Base-by-base conservation (phyloP, 2,329 filamentous ascomycete genomes). In the Atkinsonella hypoxylon region DNA sequence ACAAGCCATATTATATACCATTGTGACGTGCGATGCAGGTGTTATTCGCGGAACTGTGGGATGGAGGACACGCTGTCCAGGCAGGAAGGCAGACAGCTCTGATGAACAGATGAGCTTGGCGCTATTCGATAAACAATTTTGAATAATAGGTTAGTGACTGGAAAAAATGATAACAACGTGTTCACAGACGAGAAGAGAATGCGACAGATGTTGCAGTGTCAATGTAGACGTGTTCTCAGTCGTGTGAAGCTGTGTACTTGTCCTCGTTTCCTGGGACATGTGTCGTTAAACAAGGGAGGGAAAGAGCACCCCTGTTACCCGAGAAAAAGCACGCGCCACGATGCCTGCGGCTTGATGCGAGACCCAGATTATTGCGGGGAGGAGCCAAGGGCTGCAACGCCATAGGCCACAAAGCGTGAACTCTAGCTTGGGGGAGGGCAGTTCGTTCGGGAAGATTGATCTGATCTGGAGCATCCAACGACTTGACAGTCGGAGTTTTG, bases 171-270 rank as follows among this genome's bases (percentile, higher is more conserved):
- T 22, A 3, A 18, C 13, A 38, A 30, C 30, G 22, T 38, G 31
- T n/a, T 42, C 10, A 42, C 22, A 48, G 39, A 48, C 42, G 47
- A 43, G n/a, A 7, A 13, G 32, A 39, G 47, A 53, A 61, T 52
- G 57, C 59, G 60, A 60, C 58, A 61, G 60, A 61, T 61, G 58
- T 52, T 54, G 58, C 17, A 32, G 49, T 31, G 32, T 31, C 17
- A 7, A 20, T 41, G 30, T 36, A 34, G 41, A 31, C 9, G 45
- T 48, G 26, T 26, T 32, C 34, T 7, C 42, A 26, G 42, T 40
- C 36, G 22, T 42, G 38, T 22, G 38, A 34, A 42, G 17, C 47
- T 40, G 50, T 50, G 48, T 50, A 41, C 48, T 48, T 41, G 34
- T 36, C 34, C 34, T 36, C 2, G 22, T 20, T 39, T 40, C 13